Percentiles rank a stretch among this genome's conserved stretches.
phyloP scores from a whole-genome alignment of 306 rosid species.

The Pyrus betulifolia region DNA sequence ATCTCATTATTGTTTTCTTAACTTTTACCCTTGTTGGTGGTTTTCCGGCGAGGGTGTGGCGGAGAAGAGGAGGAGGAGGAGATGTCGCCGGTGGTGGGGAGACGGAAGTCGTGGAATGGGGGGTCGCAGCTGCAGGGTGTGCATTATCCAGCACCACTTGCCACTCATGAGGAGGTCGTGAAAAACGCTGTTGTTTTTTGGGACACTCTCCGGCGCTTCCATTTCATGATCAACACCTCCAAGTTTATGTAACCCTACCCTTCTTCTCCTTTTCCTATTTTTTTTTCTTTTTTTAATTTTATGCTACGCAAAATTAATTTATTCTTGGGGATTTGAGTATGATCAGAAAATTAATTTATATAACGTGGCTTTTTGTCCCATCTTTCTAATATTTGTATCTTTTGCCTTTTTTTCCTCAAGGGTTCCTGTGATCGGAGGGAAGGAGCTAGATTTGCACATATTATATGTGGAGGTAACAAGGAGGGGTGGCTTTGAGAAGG shows the following conservation, averaged over 20 bases:
- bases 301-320: not conserved
- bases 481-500: conserved; percentile 93
- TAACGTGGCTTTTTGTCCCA: not conserved
- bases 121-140: conserved; percentile 12
- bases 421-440: conserved; percentile 98
- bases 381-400: not conserved
- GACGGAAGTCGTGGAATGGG: conserved; percentile 8
- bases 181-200: conserved; percentile 50
- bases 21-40: not conserved
- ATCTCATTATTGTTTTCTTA: conserved; percentile 7
- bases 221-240: conserved; percentile 65
- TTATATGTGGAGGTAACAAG: conserved; percentile 80
- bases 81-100: conserved; percentile 34
- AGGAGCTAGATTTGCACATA: conserved; percentile 85
- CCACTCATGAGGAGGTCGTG: conserved; percentile 55
- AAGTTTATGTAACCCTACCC: conserved; percentile 62
- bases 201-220: conserved; percentile 91
- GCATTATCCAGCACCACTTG: conserved; percentile 64
- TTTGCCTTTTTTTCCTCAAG: conserved; percentile 16
- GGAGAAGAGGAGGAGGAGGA: conserved; percentile 5
- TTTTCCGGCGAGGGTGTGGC: conserved; percentile 14
- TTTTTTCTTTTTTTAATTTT: not conserved
- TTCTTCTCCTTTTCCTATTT: not conserved
- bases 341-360: not conserved
- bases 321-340: not conserved